Evolutionary conservation across 1,284 basidiomycete genomes (phyloP), one percentile per base, ranked within the genome.

Genomic region (Paramarasmius palmivorus): DNA sequence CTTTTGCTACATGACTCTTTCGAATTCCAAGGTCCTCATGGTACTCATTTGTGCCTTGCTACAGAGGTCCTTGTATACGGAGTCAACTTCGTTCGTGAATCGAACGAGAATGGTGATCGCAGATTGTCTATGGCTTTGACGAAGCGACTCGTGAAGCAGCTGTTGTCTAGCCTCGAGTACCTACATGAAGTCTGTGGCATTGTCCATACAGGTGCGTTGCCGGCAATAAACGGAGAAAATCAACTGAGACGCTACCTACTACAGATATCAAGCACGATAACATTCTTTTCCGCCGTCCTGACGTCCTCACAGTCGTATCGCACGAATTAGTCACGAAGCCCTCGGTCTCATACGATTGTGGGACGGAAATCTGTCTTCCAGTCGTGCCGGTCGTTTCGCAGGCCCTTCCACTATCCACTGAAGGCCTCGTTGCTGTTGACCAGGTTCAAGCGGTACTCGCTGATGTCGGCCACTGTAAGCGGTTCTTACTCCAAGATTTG

Each of bases 241-340:
- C 29, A 15, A 41, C 22, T 42, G 2, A 34, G 19, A 25, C 14
- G 49, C 12, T 32, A 12, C 7, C 7, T 22, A 19, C 7, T 2
- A 38, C 48, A 50, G 53, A 55, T 38, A 49, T 55, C 53, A 55
- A 55, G 36, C 53, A 55, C 26, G 47, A 49, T 23, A 55, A 55
- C 39, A 51, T 55, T 44, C 49, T 55, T 15, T 55, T 50, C 26
- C 47, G 47, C 37, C 53, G 32, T 15, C 19, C 41, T 6, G 47
- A 55, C 38, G 26, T 55, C 5, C 4, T 8, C 7, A 19, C 23
- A 26, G 48, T 49, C 3, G 37, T 55, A 17, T 39, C 48, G 12
- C 38, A 51, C 22, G 53, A 44, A n/a, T 32, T 45, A 3, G 19
- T 17, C 2, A 19, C 44, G 19, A 23, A 45, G 14, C 47, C 49